Conservation (phyloP, 140 eudicot species). For the Anethum foeniculum region DNA sequence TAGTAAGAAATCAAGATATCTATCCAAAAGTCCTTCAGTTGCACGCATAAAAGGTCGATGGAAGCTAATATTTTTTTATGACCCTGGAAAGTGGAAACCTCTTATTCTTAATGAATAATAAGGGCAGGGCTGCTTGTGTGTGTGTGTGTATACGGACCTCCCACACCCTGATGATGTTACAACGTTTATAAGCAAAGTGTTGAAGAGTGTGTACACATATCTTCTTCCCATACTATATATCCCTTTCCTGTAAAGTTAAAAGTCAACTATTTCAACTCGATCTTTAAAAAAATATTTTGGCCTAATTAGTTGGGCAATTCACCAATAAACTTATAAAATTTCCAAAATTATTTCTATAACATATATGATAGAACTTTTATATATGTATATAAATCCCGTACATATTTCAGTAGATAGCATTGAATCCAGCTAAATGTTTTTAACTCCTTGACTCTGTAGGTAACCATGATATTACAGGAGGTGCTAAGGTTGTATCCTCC, state of each 20-base stretch:
- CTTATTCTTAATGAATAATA: not conserved
- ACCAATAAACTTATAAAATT: not conserved
- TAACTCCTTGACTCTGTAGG: constrained; percentile 1
- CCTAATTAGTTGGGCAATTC: not conserved
- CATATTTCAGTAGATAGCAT: not conserved
- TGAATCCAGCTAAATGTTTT: not conserved
- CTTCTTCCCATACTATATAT: not conserved
- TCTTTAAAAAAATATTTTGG: not conserved
- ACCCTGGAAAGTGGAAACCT: not conserved
- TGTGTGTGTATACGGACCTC: too few species aligned
- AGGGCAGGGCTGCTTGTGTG: not conserved
- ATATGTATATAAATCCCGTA: not conserved
- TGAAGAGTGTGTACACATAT: not conserved
- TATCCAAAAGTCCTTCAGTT: too few species aligned
- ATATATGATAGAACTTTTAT: not conserved
- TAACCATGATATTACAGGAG: constrained; percentile 14
- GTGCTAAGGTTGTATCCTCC: constrained; percentile 14
- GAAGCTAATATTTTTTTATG: not conserved
- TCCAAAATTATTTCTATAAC: not conserved
- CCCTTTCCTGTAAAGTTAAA: not conserved
- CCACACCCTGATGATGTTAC: not conserved
- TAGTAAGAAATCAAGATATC: not conserved
- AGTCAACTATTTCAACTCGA: not conserved
- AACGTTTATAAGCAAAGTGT: not conserved
- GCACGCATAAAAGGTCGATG: not conserved